These are phyloP conservation scores for Kregervanrija delftensis DNA, from an alignment of 805 yeast genomes.

Conservation along the genomic window DNA sequence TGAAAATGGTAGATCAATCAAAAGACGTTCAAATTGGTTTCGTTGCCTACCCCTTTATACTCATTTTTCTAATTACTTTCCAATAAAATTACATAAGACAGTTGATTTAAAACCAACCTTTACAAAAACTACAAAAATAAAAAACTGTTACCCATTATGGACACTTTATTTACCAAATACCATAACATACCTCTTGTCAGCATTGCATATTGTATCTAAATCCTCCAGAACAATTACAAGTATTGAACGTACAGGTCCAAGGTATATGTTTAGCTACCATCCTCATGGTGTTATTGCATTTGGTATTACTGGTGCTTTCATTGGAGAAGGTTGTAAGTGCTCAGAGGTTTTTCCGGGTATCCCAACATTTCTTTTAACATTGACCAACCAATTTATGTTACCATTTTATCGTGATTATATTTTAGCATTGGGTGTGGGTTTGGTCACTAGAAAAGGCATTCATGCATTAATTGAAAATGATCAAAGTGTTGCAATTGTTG, in stretches of 20 bases:
- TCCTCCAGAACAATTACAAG: conserved; percentile 9
- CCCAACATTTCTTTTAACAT: conserved; percentile 68
- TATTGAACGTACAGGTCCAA: conserved; percentile 48
- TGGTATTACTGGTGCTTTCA: conserved; percentile 77
- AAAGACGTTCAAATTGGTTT: conserved; percentile 50
- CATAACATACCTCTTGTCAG: neutral
- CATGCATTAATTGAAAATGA: conserved; percentile 53
- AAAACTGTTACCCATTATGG: conserved; percentile 3
- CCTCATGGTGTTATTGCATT: conserved; percentile 95
- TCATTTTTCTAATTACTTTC: conserved; percentile 73
- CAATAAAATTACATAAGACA: conserved; percentile 64
- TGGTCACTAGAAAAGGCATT: conserved; percentile 74
- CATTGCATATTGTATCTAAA: conserved; percentile 1
- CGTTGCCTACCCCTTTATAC: conserved; percentile 58
- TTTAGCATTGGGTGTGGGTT: conserved; percentile 71
- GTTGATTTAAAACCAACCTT: conserved; percentile 70
- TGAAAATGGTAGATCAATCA: conserved; percentile 61
- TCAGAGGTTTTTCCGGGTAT: conserved; percentile 73
- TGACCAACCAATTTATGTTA: conserved; percentile 72
- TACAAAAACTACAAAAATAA: conserved; percentile 17
- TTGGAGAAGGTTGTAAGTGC: conserved; percentile 57
- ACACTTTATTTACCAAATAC: conserved; percentile 1
- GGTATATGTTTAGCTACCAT: conserved; percentile 86
- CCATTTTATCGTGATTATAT: conserved; percentile 88
- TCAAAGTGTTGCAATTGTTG: conserved; percentile 79